A percentile compares a stretch with the other conserved stretches of the same genome.
These are phyloP conservation scores for Naganishia sp. DNA, from an alignment of 1,284 basidiomycete species.

Conservation along the genomic window DNA sequence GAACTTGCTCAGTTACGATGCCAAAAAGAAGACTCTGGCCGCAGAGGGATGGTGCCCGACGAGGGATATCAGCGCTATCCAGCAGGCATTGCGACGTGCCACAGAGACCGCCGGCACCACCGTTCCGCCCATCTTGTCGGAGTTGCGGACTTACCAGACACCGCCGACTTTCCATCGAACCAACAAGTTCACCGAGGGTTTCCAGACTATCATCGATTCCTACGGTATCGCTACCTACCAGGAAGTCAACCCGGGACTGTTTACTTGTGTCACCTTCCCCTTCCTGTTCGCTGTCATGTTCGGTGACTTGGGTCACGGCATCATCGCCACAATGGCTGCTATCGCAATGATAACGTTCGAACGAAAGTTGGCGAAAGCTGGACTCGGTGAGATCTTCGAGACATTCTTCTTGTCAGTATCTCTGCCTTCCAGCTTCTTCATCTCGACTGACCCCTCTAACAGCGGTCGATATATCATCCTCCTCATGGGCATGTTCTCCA, in stretches of 20 bases:
- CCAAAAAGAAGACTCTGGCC: constrained; percentile 87
- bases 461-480: constrained; percentile 98
- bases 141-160: constrained; percentile 82
- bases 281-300: constrained; percentile 99
- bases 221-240: constrained; percentile 95
- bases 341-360: constrained; percentile 83
- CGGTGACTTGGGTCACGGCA: constrained; percentile 95
- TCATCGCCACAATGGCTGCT: constrained; percentile 77
- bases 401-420: constrained; percentile 62
- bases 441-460: constrained; percentile 4
- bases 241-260: constrained; percentile 95
- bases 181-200: constrained; percentile 95
- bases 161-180: constrained; percentile 95
- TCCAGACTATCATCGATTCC: constrained; percentile 97
- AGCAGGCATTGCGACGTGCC: constrained; percentile 86
- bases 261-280: constrained; percentile 92
- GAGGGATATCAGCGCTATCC: constrained; percentile 81
- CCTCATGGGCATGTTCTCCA: constrained; percentile 92
- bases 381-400: constrained; percentile 67
- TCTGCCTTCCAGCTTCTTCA: constrained; percentile 23
- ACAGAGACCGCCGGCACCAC: constrained; percentile 92
- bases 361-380: constrained; percentile 71
- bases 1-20: constrained; percentile 93
- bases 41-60: constrained; percentile 98
- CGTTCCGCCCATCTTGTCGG: constrained; percentile 88